Evolutionary conservation across 2,329 filamentous ascomycete genomes (phyloP).

Genomic region (Calonectria ilicicola): DNA sequence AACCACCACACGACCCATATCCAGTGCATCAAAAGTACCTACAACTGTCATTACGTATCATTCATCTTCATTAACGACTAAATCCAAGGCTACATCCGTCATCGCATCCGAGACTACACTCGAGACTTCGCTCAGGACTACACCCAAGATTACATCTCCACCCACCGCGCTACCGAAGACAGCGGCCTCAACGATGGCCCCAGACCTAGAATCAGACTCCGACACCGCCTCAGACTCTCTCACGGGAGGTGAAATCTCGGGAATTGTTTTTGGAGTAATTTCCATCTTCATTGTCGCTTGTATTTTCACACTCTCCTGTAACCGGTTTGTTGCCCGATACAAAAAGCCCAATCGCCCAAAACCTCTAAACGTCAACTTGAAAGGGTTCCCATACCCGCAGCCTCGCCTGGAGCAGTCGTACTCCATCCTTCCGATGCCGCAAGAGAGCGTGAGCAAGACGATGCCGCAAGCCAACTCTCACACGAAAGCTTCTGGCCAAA

Average conservation of each 20-base stretch:
- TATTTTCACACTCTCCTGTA: not conserved
- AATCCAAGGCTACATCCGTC: not conserved
- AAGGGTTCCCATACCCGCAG: not conserved
- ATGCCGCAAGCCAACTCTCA: not conserved
- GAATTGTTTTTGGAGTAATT: not conserved
- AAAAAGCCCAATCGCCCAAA: not conserved
- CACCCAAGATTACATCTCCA: not conserved
- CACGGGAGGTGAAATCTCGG: not conserved
- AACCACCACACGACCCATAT: not conserved
- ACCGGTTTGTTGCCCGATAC: not conserved
- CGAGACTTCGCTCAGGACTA: not conserved
- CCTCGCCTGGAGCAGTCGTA: not conserved
- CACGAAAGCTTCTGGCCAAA: too few species aligned
- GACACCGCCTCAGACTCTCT: not conserved
- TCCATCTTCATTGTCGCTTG: not conserved
- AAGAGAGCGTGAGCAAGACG: too few species aligned
- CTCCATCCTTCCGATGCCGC: not conserved
- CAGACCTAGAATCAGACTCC: not conserved
- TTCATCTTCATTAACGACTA: not conserved
- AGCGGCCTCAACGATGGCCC: not conserved
- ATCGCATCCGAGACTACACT: too few species aligned
- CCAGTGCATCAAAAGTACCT: not conserved
- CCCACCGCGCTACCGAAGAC: not conserved
- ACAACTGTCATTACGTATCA: not conserved
- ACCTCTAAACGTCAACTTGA: not conserved